Conservation (phyloP, 257 asterid species). For the Nemophila menziesii region DNA sequence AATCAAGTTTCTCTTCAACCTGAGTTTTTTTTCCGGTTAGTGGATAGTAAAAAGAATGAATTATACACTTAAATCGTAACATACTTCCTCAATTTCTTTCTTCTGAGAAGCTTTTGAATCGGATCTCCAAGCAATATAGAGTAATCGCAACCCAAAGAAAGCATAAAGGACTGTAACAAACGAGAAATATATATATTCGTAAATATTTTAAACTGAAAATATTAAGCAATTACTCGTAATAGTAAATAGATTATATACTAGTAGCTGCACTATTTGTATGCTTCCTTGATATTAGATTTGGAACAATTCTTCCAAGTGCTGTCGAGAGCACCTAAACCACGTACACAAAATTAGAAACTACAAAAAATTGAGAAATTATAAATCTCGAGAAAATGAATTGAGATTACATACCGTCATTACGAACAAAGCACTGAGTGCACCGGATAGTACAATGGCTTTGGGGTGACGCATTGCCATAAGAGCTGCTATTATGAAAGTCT, state of each 20-base stretch:
- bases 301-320: conserved; percentile 96
- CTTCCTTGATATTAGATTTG: conserved; percentile 89
- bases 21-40: conserved; percentile 15
- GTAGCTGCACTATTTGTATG: conserved; percentile 94
- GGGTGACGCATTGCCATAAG: conserved; percentile 99
- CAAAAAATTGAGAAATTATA: background rate
- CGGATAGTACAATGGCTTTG: conserved; percentile 81
- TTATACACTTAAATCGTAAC: conserved; percentile 20
- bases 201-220: background rate
- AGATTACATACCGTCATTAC: conserved; percentile 80
- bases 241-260: conserved; percentile 22
- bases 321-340: conserved; percentile 72
- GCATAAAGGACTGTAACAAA: conserved; percentile 68
- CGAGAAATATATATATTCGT: conserved; percentile 5
- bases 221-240: background rate
- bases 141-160: conserved; percentile 83
- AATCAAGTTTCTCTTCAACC: conserved; percentile 88
- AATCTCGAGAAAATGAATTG: conserved; percentile 1
- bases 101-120: conserved; percentile 83
- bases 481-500: conserved; percentile 94
- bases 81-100: conserved; percentile 85
- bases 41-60: background rate
- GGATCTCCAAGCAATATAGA: conserved; percentile 90
- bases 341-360: background rate
- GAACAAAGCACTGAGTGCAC: conserved; percentile 91